Conservation (phyloP, 2,329 filamentous ascomycete species). For the Fusarium sp. region DNA sequence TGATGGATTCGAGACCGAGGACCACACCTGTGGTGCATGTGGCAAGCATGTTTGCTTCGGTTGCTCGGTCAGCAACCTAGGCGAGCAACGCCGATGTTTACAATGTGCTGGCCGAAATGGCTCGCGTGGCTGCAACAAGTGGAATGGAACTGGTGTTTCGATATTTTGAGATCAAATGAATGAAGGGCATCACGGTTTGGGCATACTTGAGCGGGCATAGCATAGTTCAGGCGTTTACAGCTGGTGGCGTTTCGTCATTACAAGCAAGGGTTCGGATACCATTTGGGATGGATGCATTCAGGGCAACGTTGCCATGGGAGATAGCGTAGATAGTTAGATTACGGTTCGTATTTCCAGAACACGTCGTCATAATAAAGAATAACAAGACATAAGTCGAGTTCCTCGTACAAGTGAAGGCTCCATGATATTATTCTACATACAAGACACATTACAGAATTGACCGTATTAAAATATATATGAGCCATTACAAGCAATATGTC, state of each 20-base stretch:
- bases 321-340: not conserved
- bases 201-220: not conserved
- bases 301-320: constrained; percentile 3
- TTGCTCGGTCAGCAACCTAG: constrained; percentile 70
- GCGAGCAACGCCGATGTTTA: constrained; percentile 65
- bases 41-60: constrained; percentile 69
- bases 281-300: constrained; percentile 5
- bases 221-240: constrained; percentile 3
- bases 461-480: constrained; percentile 16
- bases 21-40: constrained; percentile 61
- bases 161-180: constrained; percentile 34
- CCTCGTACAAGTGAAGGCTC: not conserved
- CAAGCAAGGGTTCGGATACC: constrained; percentile 26
- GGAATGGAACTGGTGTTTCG: constrained; percentile 33
- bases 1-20: constrained; percentile 47
- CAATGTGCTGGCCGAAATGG: constrained; percentile 60
- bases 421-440: not conserved
- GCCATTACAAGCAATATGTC: constrained; percentile 28
- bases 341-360: not conserved
- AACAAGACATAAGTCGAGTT: not conserved
- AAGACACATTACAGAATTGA: not conserved
- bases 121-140: constrained; percentile 29
- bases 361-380: not conserved
- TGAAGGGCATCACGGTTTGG: not conserved
- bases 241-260: constrained; percentile 13